Base-by-base conservation (phyloP, 768 basidiomycete species). In the Tulasnella sp. region DNA sequence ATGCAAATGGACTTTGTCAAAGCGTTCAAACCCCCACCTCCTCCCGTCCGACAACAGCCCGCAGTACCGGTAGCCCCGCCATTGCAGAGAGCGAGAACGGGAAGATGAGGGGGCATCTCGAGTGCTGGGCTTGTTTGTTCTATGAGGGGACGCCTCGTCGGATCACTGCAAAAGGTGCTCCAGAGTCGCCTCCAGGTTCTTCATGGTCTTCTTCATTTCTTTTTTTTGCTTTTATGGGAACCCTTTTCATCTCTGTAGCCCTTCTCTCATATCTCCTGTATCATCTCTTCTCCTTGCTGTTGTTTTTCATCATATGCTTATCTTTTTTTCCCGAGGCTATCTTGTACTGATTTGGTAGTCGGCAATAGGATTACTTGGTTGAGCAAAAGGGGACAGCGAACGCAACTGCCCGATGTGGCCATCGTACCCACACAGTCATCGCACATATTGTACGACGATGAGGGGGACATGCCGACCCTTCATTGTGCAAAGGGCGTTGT, bases 1-100 rank as follows among this genome's bases (percentile, higher is more conserved):
- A 23, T 29, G n/a, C 74, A 75, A 51, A 67, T 75, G 51, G 74
- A 44, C n/a, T 75, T 75, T 37, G 74, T 75, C 57, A 51, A 61
- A 26, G 51, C 74, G 32, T 57, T 75, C 51, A 55, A 29, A 37
- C 48, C 51, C 26, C 70, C 70, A 26, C 57, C 57, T 26, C 57
- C 57, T 26, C 57, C 57, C 11, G 26, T 32, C 57, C 57, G 6
- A 32, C 23, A 61, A 32, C 57, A 26, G n/a, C 2, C 23, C 7
- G 16, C 23, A 61, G 57, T 61, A 23, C 23, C 29, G 57, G n/a
- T 32, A 26, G 57, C 57, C 16, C 57, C 57, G 3, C 57, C 57
- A 26, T 13, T 61, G 57, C 57, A 61, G n/a, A 61, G 57, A 23
- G 13, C 57, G 23, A 61, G 57, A 23, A 61, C 57, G n/a, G 57